Evolutionary conservation across 2,329 filamentous ascomycete genomes (phyloP), one percentile per base, ranked within the genome.

Genomic region (Arachnopeziza araneosa): DNA sequence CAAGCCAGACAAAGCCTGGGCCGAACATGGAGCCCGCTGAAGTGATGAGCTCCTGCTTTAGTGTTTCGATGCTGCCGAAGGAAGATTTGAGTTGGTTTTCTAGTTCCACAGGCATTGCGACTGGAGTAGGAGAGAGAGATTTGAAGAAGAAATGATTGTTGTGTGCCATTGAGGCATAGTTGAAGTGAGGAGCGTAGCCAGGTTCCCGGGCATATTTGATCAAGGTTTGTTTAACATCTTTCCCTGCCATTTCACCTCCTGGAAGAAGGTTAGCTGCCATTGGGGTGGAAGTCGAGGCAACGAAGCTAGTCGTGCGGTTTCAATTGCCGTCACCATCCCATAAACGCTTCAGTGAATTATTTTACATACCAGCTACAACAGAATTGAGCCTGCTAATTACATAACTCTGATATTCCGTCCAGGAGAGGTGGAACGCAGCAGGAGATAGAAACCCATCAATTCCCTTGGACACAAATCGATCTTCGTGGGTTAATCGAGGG

Each of bases 1-100:
- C 90, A 63, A 99, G 87, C 95, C 95, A 99, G 72, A 98, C 89
- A 77, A 96, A 98, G 66, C 95, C 95, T 0, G 93, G 93, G 58
- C 93, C 95, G 78, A 99, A 98, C 92, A 98, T 97, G 77, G 86
- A 83, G 67, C 85, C 81, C 60, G 93, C 93, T 50, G 89, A 96
- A 65, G 87, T 79, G 71, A 95, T 76, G 75, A 99, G 86, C 73
- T 95, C 90, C 68, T 82, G 81, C 72, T 86, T 86, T 61, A 99
- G 85, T 30, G 89, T 93, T 66, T 96, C 89, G 68, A 96, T 79
- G 69, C 88, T 91, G 72, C 89, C 88, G 79, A 96, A 98, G 69
- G 85, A 85, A 66, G 79, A 77, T 69, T 83, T 79, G 68, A 98
- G 84, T 59, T 83, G 80, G 60, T 71, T 66, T 68, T 79, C 75